Evolutionary conservation across 2,329 filamentous ascomycete species (phyloP).

Genomic region (Colletotrichum trifolii): DNA sequence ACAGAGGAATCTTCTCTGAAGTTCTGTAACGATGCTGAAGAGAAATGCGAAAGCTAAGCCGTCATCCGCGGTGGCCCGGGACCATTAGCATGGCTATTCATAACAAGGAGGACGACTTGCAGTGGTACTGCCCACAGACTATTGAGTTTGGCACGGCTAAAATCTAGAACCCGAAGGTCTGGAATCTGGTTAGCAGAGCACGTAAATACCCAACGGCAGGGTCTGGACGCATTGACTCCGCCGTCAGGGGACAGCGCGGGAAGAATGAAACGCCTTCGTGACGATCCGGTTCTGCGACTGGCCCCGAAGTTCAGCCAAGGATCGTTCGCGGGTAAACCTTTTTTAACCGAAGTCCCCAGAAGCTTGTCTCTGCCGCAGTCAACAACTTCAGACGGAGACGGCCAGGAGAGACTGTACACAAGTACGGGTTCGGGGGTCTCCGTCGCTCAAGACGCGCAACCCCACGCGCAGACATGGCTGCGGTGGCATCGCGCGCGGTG

Average conservation of each 20-base stretch:
- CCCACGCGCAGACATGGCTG: slow-evolving; percentile 6
- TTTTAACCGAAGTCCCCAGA: slow-evolving; percentile 10
- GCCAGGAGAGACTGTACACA: too few relatives aligned
- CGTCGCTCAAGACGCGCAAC: not conserved
- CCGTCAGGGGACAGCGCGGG: not conserved
- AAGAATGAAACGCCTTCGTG: slow-evolving; percentile 19
- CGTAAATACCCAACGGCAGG: not conserved
- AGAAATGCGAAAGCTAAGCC: too few relatives aligned
- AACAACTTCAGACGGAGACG: slow-evolving; percentile 20
- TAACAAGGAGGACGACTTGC: too few relatives aligned
- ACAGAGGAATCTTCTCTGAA: too few relatives aligned
- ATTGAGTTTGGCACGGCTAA: not conserved
- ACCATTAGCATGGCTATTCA: too few relatives aligned
- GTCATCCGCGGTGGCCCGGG: too few relatives aligned
- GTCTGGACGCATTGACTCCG: slow-evolving; percentile 8
- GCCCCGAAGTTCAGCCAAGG: slow-evolving; percentile 24
- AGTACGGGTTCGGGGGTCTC: too few relatives aligned
- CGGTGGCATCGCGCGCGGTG: not conserved
- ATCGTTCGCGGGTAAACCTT: slow-evolving; percentile 24
- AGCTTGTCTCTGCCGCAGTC: slow-evolving; percentile 10
- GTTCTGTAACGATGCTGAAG: not conserved
- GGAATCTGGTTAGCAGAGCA: not conserved
- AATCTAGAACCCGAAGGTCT: not conserved
- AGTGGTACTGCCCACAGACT: too few relatives aligned
- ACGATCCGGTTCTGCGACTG: slow-evolving; percentile 18